Conservation (phyloP, 2,329 filamentous ascomycete species). For the Arthroderma sp. region DNA sequence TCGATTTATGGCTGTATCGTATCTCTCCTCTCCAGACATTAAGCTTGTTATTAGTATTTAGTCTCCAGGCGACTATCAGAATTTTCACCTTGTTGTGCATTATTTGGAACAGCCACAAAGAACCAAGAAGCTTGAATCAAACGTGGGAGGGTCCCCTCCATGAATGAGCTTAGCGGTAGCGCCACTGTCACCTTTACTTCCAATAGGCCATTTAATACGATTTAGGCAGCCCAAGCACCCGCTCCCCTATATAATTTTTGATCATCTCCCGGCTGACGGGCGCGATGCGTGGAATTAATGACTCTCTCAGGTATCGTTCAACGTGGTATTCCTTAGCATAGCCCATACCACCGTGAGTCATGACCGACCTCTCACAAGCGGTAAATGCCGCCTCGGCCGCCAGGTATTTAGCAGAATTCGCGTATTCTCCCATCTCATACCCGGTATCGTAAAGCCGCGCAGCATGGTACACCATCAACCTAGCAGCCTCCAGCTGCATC, state of each 20-base stretch:
- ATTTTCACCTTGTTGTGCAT: too few relatives aligned
- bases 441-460: constrained; percentile 45
- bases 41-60: too few relatives aligned
- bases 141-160: too few relatives aligned
- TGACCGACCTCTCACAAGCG: constrained; percentile 43
- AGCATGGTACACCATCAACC: constrained; percentile 47
- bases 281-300: constrained; percentile 45
- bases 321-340: constrained; percentile 52
- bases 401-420: constrained; percentile 44
- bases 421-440: constrained; percentile 40
- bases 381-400: constrained; percentile 48
- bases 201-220: constrained; percentile 20
- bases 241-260: constrained; percentile 30
- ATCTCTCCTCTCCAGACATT: too few relatives aligned
- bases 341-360: constrained; percentile 49
- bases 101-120: too few relatives aligned
- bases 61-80: too few relatives aligned
- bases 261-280: constrained; percentile 43
- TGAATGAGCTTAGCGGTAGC: too few relatives aligned
- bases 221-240: constrained; percentile 24
- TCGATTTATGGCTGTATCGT: too few relatives aligned
- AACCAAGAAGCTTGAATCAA: too few relatives aligned
- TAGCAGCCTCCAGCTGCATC: constrained; percentile 49
- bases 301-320: constrained; percentile 46
- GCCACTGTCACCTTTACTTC: too few relatives aligned